Evolutionary conservation across 129 eudicot species (phyloP), one percentile per base, ranked within the genome.

Genomic region (Mikania micrantha): DNA sequence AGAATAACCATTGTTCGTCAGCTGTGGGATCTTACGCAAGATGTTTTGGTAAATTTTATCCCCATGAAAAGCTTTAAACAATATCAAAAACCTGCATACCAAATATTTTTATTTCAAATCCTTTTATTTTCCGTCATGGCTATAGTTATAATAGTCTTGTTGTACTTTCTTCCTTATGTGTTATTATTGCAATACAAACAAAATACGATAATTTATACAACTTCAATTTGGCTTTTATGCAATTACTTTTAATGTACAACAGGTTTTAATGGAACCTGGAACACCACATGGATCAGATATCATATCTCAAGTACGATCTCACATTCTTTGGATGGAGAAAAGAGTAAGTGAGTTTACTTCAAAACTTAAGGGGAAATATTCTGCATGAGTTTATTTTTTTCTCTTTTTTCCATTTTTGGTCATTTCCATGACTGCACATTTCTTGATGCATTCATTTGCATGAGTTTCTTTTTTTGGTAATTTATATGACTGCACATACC

Each of bases 241-340:
- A 44, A 56, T 15, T 66, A 47, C 22, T 44, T 75, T 13, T 35
- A 20, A 16, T 69, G 41, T 50, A 50, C 80, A 74, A 52, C 79
- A 93, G 99, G 89, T 93, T 75, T 74, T 93, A 64, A 81, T 93
- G 40, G 99, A 93, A 76, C 97, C 99, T 32, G 99, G 99, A 78
- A 89, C 99, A 48, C 99, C 99, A 40, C 84, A 89, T 66, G 97
- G 99, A 59, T 85, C 95, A 35, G 83, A 79, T 36, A 86, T 94
- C 57, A 89, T 94, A 79, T 86, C 99, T 57, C 97, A 89, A 65
- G 80, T 87, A 81, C 93, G 97, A 59, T 87, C 97, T 24, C 93
- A 94, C 77, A 86, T 89, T 72, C 75, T 94, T 56, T 94, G 99
- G 99, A 89, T 89, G 97, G 99, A 94, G 76, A 85, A 89, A 75